Evolutionary conservation across 2,329 filamentous ascomycete species (phyloP).

Genomic region (Microdochium nivale): DNA sequence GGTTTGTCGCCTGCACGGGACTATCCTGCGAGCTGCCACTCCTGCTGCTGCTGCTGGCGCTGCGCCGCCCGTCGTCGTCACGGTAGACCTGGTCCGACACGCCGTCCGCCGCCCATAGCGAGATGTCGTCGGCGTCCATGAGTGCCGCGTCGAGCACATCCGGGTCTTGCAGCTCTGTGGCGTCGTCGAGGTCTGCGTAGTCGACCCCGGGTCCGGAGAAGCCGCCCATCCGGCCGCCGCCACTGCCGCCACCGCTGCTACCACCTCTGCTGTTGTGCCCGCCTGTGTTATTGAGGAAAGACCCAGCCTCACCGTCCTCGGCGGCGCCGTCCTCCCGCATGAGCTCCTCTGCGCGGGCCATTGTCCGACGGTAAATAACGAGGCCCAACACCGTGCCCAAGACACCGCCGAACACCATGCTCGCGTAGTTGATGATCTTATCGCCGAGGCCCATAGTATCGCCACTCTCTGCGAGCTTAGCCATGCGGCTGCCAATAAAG

Average conservation of each 20-base stretch:
- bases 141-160: slow-evolving; percentile 40
- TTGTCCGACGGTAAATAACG: slow-evolving; percentile 72
- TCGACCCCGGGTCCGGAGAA: slow-evolving; percentile 13
- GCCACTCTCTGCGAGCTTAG: slow-evolving; percentile 71
- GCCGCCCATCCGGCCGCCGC: not conserved
- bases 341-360: slow-evolving; percentile 53
- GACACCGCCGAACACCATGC: slow-evolving; percentile 63
- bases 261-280: slow-evolving; percentile 1
- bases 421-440: slow-evolving; percentile 75
- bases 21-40: not conserved
- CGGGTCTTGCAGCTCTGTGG: slow-evolving; percentile 17
- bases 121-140: slow-evolving; percentile 52
- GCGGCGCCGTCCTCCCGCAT: slow-evolving; percentile 32
- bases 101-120: slow-evolving; percentile 41
- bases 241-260: not conserved
- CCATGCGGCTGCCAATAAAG: slow-evolving; percentile 82
- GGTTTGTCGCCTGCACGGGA: not conserved
- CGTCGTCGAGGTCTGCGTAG: slow-evolving; percentile 18
- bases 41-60: not conserved
- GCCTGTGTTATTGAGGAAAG: not conserved
- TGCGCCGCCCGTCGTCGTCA: not conserved
- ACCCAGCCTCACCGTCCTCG: slow-evolving; percentile 19
- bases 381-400: slow-evolving; percentile 71
- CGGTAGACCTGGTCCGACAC: slow-evolving; percentile 14
- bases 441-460: slow-evolving; percentile 74